A percentile compares a stretch with the other conserved stretches of the same genome.
Conservation (phyloP, 2,329 filamentous ascomycete species). For the Aotearoamyces nothofagi region DNA sequence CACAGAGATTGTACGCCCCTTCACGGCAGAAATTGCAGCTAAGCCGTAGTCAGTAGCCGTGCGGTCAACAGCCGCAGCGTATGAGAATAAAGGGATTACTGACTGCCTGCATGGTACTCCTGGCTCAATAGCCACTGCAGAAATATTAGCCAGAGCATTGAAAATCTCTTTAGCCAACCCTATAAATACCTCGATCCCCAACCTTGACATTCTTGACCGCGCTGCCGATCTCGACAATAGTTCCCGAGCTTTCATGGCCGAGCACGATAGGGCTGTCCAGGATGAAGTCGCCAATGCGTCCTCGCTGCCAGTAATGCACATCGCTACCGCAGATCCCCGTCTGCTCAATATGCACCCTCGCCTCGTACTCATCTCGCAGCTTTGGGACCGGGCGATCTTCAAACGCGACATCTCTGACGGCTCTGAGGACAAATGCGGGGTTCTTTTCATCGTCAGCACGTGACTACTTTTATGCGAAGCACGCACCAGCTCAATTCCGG, state of each 20-base stretch:
- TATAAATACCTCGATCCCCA: slow-evolving; percentile 29
- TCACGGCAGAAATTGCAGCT: slow-evolving; percentile 21
- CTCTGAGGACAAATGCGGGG: slow-evolving; percentile 30
- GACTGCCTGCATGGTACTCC: slow-evolving; percentile 31
- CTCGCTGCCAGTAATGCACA: slow-evolving; percentile 29
- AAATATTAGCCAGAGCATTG: too few species aligned
- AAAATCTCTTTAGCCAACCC: too few species aligned
- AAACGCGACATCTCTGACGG: slow-evolving; percentile 27
- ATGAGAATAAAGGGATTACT: too few species aligned
- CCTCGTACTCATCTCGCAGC: slow-evolving; percentile 23
- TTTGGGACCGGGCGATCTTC: slow-evolving; percentile 26
- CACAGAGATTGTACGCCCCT: slow-evolving; percentile 26
- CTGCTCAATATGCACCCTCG: too few species aligned
- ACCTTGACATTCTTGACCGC: slow-evolving; percentile 26
- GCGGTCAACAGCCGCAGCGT: too few species aligned
- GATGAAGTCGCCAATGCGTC: slow-evolving; percentile 30
- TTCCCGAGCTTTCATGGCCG: slow-evolving; percentile 30
- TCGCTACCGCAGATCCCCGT: slow-evolving; percentile 54
- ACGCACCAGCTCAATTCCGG: too few species aligned
- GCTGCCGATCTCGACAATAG: slow-evolving; percentile 24
- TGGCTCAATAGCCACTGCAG: slow-evolving; percentile 33
- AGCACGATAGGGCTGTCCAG: slow-evolving; percentile 28
- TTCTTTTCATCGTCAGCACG: too few species aligned
- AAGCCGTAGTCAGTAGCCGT: too few species aligned
- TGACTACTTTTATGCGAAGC: too few species aligned